Base-by-base conservation (phyloP, 768 basidiomycete genomes). In the Boletus coccyginus region DNA sequence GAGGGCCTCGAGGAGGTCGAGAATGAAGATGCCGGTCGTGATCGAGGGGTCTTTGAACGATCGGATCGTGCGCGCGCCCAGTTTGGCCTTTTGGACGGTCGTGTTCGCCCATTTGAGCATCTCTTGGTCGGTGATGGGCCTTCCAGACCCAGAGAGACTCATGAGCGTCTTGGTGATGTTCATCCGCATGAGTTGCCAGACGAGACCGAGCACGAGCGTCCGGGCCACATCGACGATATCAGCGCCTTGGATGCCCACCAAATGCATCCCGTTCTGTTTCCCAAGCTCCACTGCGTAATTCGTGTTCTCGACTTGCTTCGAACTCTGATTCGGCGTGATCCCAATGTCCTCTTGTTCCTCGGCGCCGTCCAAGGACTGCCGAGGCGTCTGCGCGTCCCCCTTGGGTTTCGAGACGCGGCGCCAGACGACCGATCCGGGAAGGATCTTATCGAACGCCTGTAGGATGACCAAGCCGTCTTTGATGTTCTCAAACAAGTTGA, bases 251-350 rank as follows among this genome's bases (percentile, higher is more conserved):
- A 98, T 98, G 8, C 96, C 95, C 45, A 99, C 94, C 58, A 99
- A 76, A 69, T 91, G 92, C 91, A 99, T 91, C 44, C 89, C 87
- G 66, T 91, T 95, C 72, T 92, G 88, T 71, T 87, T 92, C 4
- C 85, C 95, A 14, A 99, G 86, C 44, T 98, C 97, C 42, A 98
- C 88, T 9, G 77, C 87, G 66, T 99, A 98, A 72, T 98, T 99
- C 43, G 93, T 97, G 74, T 99, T 98, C 76, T 99, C 97, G 31
- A 99, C 94, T 33, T 88, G 87, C 78, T 99, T 99, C 82, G 98
- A 99, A 63, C 86, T 85, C 78, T 87, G 91, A 69, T 87, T 91
- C 5, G 89, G 88, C 12, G 86, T 89, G 40, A 92, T 87, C 21
- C 90, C 90, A 40, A 89, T 87, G 67, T 90, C 90, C 56, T 86